A percentile compares a stretch with the other conserved stretches of the same genome.
Evolutionary conservation across 331 rosid species (phyloP).

Genomic region (Cucumis variabilis): DNA sequence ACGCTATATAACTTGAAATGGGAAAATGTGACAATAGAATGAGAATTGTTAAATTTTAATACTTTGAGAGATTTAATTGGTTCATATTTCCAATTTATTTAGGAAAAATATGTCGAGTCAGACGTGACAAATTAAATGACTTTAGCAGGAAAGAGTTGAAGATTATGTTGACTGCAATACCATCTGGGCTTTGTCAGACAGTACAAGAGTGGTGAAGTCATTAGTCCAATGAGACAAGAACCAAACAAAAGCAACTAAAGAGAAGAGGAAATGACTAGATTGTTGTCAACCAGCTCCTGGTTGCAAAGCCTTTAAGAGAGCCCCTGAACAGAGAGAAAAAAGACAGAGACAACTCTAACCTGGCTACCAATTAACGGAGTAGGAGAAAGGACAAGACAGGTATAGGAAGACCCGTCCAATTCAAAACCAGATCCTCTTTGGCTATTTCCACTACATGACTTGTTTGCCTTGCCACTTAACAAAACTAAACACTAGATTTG

Average conservation of each 20-base stretch:
- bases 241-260: not conserved
- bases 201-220: not conserved
- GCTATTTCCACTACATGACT: not conserved
- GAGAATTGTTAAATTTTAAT: not conserved
- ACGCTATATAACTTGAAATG: not conserved
- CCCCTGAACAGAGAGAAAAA: slow-evolving; percentile 12
- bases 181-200: not conserved
- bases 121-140: not conserved
- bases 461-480: not conserved
- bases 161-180: not conserved
- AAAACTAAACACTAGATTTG: not conserved
- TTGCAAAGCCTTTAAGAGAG: slow-evolving; percentile 13
- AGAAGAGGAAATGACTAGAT: not conserved
- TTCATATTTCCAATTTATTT: not conserved
- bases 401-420: not conserved
- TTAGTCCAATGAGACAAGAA: not conserved
- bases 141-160: not conserved
- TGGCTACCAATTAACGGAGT: not conserved
- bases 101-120: not conserved
- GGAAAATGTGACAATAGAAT: not conserved
- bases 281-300: slow-evolving; percentile 7
- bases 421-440: not conserved
- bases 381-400: not conserved
- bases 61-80: not conserved
- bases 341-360: not conserved